These are phyloP conservation scores for Aspergillus haitiensis DNA, from an alignment of 495 filamentous ascomycete species.

Conservation along the genomic window DNA sequence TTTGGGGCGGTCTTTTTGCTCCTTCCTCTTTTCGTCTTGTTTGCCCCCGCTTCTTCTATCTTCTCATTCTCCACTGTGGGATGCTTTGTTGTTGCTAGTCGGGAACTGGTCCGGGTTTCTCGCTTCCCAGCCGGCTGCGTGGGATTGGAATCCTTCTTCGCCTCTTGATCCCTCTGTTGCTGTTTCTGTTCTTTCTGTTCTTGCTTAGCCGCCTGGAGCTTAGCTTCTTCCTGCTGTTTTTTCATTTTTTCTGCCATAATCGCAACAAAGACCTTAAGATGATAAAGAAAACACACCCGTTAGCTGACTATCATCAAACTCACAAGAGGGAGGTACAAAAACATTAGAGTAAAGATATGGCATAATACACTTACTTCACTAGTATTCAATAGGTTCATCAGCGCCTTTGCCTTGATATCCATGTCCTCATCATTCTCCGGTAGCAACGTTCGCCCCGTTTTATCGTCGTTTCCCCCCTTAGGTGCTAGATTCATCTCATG, in stretches of 20 bases:
- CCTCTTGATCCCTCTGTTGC: background rate
- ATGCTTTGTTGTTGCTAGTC: conserved; percentile 35
- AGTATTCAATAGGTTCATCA: conserved; percentile 47
- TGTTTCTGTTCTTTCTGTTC: conserved; percentile 32
- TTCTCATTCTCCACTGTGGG: conserved; percentile 23
- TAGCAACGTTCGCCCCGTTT: too few relatives aligned
- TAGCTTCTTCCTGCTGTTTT: conserved; percentile 59
- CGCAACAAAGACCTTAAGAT: conserved; percentile 43
- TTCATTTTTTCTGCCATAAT: conserved; percentile 66
- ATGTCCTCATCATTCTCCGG: conserved; percentile 42
- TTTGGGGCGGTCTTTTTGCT: conserved; percentile 33
- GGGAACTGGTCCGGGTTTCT: conserved; percentile 34
- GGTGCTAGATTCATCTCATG: conserved; percentile 23
- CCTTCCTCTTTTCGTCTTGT: conserved; percentile 31
- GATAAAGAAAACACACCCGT: background rate
- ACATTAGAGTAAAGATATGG: background rate
- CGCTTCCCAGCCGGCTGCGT: conserved; percentile 26
- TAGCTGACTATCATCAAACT: background rate
- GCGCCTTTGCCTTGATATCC: conserved; percentile 43
- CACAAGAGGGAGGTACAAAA: background rate
- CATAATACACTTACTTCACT: conserved; percentile 48
- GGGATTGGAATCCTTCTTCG: conserved; percentile 23
- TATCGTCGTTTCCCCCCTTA: conserved; percentile 15
- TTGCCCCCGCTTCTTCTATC: conserved; percentile 13
- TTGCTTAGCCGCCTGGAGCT: conserved; percentile 46